These are phyloP conservation scores for Phlebopus sp. DNA, from an alignment of 1,284 basidiomycete species.

Conservation along the genomic window DNA sequence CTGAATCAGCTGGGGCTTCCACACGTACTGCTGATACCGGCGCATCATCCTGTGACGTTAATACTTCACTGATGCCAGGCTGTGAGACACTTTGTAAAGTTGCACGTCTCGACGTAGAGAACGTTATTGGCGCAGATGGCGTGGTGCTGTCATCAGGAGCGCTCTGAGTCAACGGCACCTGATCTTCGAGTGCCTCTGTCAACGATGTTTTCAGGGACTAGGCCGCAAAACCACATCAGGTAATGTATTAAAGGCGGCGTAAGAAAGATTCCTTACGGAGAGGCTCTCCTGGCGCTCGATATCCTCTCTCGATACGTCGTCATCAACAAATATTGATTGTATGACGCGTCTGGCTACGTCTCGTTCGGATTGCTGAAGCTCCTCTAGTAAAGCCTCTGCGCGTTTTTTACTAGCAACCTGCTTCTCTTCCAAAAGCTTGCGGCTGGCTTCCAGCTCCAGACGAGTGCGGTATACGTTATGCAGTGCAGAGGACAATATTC, in stretches of 20 bases:
- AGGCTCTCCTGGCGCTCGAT: conserved; percentile 57
- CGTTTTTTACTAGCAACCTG: conserved; percentile 48
- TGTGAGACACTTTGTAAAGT: conserved; percentile 3
- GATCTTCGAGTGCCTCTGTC: conserved; percentile 68
- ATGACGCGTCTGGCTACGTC: conserved; percentile 64
- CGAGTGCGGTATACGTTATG: conserved; percentile 54
- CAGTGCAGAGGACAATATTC: conserved; percentile 66
- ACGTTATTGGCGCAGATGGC: conserved; percentile 10
- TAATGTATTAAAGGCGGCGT: conserved; percentile 2
- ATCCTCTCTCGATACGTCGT: conserved; percentile 49
- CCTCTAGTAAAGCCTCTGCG: conserved; percentile 52
- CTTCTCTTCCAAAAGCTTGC: conserved; percentile 53
- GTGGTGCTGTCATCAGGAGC: conserved; percentile 22
- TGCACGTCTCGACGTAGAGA: conserved; percentile 1
- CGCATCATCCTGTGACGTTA: conserved; percentile 3
- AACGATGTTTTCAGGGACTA: conserved; percentile 70
- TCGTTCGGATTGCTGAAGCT: conserved; percentile 57
- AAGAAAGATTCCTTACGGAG: conserved; percentile 39
- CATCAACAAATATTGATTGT: conserved; percentile 64
- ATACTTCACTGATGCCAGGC: neutral
- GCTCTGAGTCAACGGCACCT: conserved; percentile 42
- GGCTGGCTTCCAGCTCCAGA: conserved; percentile 59
- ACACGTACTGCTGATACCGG: conserved; percentile 1
- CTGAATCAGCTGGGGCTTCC: conserved; percentile 4
- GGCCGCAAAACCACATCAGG: conserved; percentile 5